phyloP scores from a whole-genome alignment of 179 eudicot species.

The Camellia oleifera region DNA sequence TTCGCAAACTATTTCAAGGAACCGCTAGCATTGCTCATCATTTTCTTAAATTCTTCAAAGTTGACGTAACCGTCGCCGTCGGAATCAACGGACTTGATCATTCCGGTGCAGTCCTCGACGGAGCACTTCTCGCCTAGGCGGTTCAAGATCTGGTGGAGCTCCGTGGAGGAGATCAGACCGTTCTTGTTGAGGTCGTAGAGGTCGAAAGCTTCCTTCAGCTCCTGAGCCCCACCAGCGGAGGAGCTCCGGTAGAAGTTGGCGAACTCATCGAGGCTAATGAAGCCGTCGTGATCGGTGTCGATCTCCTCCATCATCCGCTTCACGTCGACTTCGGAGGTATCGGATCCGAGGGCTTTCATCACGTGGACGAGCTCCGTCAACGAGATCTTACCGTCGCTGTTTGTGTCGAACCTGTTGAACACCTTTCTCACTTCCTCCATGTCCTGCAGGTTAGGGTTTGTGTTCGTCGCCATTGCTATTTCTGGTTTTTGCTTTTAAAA shows the following conservation, averaged over 20 bases:
- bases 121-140: slow-evolving; percentile 61
- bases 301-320: slow-evolving; percentile 63
- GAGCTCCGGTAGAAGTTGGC: slow-evolving; percentile 54
- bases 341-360: slow-evolving; percentile 62
- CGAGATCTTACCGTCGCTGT: slow-evolving; percentile 80
- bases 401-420: slow-evolving; percentile 68
- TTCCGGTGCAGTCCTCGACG: slow-evolving; percentile 45
- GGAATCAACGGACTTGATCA: slow-evolving; percentile 68
- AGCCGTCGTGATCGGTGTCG: slow-evolving; percentile 71
- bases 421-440: slow-evolving; percentile 50
- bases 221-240: slow-evolving; percentile 32
- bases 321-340: slow-evolving; percentile 42
- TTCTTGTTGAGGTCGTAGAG: slow-evolving; percentile 66
- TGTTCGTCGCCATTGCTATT: slow-evolving; percentile 19
- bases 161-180: slow-evolving; percentile 59
- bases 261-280: slow-evolving; percentile 66
- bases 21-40: slow-evolving; percentile 45
- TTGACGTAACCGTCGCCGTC: slow-evolving; percentile 75
- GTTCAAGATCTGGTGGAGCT: slow-evolving; percentile 57
- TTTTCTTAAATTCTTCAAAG: slow-evolving; percentile 71
- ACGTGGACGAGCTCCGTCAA: slow-evolving; percentile 54
- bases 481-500: neutral
- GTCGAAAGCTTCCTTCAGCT: slow-evolving; percentile 75
- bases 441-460: slow-evolving; percentile 28
- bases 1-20: neutral